Percentiles rank a stretch among this genome's conserved stretches.
Conservation (phyloP, 1,284 basidiomycete species). For the Moesziomyces aphidis region DNA sequence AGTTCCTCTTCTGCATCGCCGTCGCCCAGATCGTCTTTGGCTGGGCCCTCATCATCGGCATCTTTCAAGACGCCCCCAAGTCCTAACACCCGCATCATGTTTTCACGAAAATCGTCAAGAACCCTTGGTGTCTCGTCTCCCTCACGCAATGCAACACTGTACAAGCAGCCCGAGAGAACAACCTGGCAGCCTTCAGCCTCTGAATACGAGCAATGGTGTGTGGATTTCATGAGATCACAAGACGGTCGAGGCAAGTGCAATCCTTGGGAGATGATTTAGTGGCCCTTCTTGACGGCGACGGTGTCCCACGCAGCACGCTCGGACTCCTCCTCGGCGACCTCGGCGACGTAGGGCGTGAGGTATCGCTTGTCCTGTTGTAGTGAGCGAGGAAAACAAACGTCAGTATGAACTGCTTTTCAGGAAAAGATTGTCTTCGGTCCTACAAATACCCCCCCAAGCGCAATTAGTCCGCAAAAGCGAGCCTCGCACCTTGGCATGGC, state of each 20-base stretch:
- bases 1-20: conserved; percentile 80
- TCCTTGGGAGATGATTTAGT: conserved; percentile 13
- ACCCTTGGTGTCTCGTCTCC: too few relatives aligned
- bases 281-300: conserved; percentile 61
- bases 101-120: too few relatives aligned
- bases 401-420: background rate
- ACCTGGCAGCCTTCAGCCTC: too few relatives aligned
- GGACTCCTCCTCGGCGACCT: conserved; percentile 80
- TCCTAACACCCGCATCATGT: background rate
- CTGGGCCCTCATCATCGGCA: conserved; percentile 62
- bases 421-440: too few relatives aligned
- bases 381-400: conserved; percentile 5
- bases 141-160: too few relatives aligned
- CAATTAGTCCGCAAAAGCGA: too few relatives aligned
- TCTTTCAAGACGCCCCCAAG: conserved; percentile 35
- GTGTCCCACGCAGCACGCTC: conserved; percentile 90
- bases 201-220: too few relatives aligned
- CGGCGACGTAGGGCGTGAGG: conserved; percentile 82
- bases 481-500: too few relatives aligned
- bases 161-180: too few relatives aligned
- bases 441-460: too few relatives aligned
- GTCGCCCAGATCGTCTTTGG: conserved; percentile 76
- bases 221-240: too few relatives aligned
- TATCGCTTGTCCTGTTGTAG: conserved; percentile 84
- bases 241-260: too few relatives aligned